A percentile compares a stretch with the other conserved stretches of the same genome.
Conservation (phyloP, 768 basidiomycete species). For the Russula ochroleuca region DNA sequence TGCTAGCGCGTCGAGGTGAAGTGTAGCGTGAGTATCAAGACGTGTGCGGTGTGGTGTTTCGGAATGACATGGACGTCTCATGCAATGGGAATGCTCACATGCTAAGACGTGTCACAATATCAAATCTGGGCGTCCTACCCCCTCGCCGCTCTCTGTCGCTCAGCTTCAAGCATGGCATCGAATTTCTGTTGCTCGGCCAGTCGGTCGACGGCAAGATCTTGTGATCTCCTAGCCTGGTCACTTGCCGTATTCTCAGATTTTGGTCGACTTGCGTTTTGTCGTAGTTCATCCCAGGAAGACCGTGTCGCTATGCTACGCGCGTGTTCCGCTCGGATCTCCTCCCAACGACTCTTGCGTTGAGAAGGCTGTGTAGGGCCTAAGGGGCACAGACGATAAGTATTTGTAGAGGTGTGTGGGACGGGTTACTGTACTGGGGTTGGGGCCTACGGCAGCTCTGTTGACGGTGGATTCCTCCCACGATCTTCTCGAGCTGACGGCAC, state of each 20-base stretch:
- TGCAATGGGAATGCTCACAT: neutral
- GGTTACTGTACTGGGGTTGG: neutral
- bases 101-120: neutral
- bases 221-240: slow-evolving; percentile 40
- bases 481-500: neutral
- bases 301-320: slow-evolving; percentile 36
- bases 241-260: slow-evolving; percentile 26
- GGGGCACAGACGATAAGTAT: neutral
- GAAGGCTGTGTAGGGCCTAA: slow-evolving; percentile 3
- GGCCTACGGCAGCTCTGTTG: neutral
- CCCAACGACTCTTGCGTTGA: slow-evolving; percentile 48
- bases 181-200: slow-evolving; percentile 51
- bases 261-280: slow-evolving; percentile 40
- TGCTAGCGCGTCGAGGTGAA: neutral
- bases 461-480: neutral
- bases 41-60: too few species aligned
- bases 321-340: slow-evolving; percentile 58
- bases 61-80: neutral
- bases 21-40: neutral
- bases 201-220: slow-evolving; percentile 36
- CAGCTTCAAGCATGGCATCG: slow-evolving; percentile 55
- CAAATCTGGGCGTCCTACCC: neutral
- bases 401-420: neutral
- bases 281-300: slow-evolving; percentile 66
- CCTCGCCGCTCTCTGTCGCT: slow-evolving; percentile 40